phyloP scores from a whole-genome alignment of 2,329 filamentous ascomycete species.

The Zymoseptoria brevis region DNA sequence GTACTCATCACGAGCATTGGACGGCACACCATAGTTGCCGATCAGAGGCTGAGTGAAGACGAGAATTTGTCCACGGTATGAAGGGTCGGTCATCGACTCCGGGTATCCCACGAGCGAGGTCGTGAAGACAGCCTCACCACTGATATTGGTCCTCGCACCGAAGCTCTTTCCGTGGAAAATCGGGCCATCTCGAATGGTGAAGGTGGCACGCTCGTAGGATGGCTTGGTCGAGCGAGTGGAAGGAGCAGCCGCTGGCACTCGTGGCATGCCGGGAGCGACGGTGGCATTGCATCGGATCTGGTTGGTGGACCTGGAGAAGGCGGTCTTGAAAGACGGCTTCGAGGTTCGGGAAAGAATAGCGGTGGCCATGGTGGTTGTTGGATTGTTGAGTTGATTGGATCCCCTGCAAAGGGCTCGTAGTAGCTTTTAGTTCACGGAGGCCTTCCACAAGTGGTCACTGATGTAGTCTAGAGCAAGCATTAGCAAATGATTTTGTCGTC shows the following conservation, averaged over 20 bases:
- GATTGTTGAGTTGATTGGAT: slow-evolving; percentile 14
- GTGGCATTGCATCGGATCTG: slow-evolving; percentile 52
- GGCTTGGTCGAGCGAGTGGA: slow-evolving; percentile 51
- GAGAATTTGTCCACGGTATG: slow-evolving; percentile 79
- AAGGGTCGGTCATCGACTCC: slow-evolving; percentile 69
- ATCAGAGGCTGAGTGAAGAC: slow-evolving; percentile 98
- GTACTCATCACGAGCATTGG: slow-evolving; percentile 71
- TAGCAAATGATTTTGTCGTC: slow-evolving; percentile 3
- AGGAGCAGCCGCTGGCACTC: slow-evolving; percentile 54
- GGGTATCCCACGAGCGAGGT: slow-evolving; percentile 97
- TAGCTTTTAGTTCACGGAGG: slow-evolving; percentile 50
- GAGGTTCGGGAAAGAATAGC: slow-evolving; percentile 50
- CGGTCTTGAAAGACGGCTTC: slow-evolving; percentile 41
- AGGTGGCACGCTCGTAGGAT: slow-evolving; percentile 72
- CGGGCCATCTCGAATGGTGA: slow-evolving; percentile 92
- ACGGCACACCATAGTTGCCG: slow-evolving; percentile 96
- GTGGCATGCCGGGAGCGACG: slow-evolving; percentile 60
- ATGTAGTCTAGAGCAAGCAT: slow-evolving; percentile 48
- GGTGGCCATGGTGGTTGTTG: slow-evolving; percentile 26
- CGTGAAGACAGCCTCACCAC: slow-evolving; percentile 96
- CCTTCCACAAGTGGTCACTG: slow-evolving; percentile 64
- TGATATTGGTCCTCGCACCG: slow-evolving; percentile 92
- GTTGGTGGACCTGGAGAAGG: slow-evolving; percentile 39
- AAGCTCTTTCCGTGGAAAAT: slow-evolving; percentile 96
- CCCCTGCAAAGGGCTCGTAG: not conserved